These are phyloP conservation scores for Globisporangium spiculum DNA, from an alignment of 352 stramenopile genomes.

Conservation along the genomic window DNA sequence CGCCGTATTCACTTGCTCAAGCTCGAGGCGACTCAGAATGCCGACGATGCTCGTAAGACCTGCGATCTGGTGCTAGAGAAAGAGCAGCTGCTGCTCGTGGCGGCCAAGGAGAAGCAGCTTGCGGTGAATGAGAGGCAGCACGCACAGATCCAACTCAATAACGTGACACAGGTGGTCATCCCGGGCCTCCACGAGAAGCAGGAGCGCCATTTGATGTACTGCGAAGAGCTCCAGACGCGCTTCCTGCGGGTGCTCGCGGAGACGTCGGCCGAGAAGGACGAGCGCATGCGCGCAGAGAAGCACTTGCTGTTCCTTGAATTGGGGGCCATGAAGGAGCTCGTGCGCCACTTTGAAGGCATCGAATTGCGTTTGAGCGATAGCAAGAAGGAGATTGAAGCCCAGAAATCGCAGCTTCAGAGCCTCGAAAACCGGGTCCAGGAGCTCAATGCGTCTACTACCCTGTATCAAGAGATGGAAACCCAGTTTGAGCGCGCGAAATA, in stretches of 20 bases:
- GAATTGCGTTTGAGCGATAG: conserved; percentile 25
- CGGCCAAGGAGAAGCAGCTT: conserved; percentile 33
- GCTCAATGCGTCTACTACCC: background rate
- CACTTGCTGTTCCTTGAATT: conserved; percentile 49
- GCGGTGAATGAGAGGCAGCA: conserved; percentile 35
- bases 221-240: conserved; percentile 41
- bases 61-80: conserved; percentile 34
- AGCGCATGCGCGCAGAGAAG: conserved; percentile 41
- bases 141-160: conserved; percentile 52
- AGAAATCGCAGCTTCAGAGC: conserved; percentile 1
- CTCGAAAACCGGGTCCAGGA: background rate
- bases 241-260: conserved; percentile 34
- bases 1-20: conserved; percentile 51
- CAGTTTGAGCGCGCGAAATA: background rate
- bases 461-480: background rate
- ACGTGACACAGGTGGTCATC: conserved; percentile 23
- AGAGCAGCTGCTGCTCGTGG: conserved; percentile 33
- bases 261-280: conserved; percentile 37
- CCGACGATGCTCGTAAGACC: conserved; percentile 32
- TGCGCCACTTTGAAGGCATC: conserved; percentile 38
- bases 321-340: conserved; percentile 32
- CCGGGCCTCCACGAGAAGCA: conserved; percentile 34
- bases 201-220: conserved; percentile 36
- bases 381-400: conserved; percentile 13
- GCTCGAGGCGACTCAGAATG: conserved; percentile 39